Evolutionary conservation across 2,329 filamentous ascomycete species (phyloP), one percentile per base, ranked within the genome.

Genomic region (Corinectria fuckeliana): DNA sequence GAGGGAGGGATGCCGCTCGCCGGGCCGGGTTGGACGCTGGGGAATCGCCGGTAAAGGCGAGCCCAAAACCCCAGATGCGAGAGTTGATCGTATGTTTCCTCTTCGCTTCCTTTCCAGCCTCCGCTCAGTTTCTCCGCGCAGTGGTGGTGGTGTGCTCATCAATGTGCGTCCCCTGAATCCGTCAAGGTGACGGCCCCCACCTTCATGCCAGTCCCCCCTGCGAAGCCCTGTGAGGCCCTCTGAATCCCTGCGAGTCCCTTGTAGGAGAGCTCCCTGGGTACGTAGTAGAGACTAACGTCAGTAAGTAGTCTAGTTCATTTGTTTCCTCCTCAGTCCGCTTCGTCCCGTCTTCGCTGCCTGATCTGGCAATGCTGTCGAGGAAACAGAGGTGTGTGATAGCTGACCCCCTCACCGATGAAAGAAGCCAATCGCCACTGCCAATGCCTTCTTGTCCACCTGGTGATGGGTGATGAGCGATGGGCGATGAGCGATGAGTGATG

Each of bases 61-160:
- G 59, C 44, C 36, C 52, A 30, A 60, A 49, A 49, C 54, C 56
- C 50, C n/a, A n/a, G n/a, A n/a, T n/a, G n/a, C n/a, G n/a, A 61
- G 61, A 55, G 49, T 39, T 25, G 42, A 63, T 69, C 64, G 63
- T 69, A 69, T 59, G 68, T 67, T 71, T 53, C 61, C 58, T 50
- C 50, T 47, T 42, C 39, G 42, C 50, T 60, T 45, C 51, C 32
- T 58, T 58, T 49, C 58, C 44, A 49, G 42, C 50, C 38, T 54
- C 39, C 51, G 38, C 41, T 50, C 49, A 44, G 58, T 54, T 56
- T 55, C 54, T 52, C 28, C 55, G 52, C 56, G 8, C 32, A 18
- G 18, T n/a, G n/a, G 61, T 58, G 54, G 60, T 64, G 61, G 60
- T 66, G 57, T 65, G 60, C 50, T 55, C 45, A 51, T 56, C 60